phyloP scores from a whole-genome alignment of 202 grass and related monocot genomes.

The Schoenoplectus tabernaemontani region DNA sequence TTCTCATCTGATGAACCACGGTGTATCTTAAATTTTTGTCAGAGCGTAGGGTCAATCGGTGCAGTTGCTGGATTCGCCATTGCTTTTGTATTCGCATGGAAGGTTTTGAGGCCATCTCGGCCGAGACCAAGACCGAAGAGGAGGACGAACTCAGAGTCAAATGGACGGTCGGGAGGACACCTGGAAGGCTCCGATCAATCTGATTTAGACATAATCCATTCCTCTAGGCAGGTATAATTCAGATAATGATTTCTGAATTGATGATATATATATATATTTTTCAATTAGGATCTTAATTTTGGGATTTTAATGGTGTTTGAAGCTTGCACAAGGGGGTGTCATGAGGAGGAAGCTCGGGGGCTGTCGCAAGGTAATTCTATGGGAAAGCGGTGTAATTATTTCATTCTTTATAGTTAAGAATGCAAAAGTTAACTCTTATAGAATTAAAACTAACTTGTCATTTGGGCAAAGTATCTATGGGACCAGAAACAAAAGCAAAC shows the following conservation, averaged over 20 bases:
- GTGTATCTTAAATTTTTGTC: neutral
- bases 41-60: conserved; percentile 68
- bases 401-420: neutral
- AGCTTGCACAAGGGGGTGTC: conserved; percentile 40
- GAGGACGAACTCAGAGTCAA: neutral
- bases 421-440: neutral
- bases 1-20: neutral
- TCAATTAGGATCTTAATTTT: neutral
- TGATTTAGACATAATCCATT: neutral
- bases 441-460: neutral
- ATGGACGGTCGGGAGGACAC: conserved; percentile 2
- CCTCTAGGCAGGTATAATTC: conserved; percentile 31
- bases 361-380: conserved; percentile 53
- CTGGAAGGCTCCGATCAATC: conserved; percentile 1
- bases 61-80: conserved; percentile 94
- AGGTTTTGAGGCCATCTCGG: conserved; percentile 39
- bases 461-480: neutral
- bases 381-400: neutral
- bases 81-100: conserved; percentile 90
- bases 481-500: neutral
- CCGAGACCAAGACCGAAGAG: conserved; percentile 44
- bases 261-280: neutral
- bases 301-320: conserved; percentile 10
- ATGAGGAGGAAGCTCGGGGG: conserved; percentile 60
- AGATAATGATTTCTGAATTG: neutral